phyloP scores from a whole-genome alignment of 2,329 filamentous ascomycete genomes.

The Cytospora piceicola region DNA sequence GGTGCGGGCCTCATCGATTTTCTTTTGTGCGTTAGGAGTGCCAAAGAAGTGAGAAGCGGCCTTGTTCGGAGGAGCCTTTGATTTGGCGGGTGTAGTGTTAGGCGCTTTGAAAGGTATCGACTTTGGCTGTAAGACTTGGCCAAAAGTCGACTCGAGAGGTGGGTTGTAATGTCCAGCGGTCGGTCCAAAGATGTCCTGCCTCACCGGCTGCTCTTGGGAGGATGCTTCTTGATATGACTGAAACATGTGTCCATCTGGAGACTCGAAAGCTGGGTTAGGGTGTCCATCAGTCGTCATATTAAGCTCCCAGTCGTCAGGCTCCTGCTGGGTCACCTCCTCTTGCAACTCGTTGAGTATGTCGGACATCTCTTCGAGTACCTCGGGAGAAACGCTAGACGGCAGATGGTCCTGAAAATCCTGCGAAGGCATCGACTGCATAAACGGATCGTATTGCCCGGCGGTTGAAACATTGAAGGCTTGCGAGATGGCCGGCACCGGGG shows the following conservation, averaged over 20 bases:
- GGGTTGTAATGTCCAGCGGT: slow-evolving; percentile 47
- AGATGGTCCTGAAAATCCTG: slow-evolving; percentile 6
- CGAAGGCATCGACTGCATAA: slow-evolving; percentile 5
- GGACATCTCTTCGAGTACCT: slow-evolving; percentile 17
- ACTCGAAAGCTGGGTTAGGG: not conserved
- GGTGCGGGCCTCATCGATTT: slow-evolving; percentile 22
- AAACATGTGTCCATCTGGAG: not conserved
- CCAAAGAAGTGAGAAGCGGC: slow-evolving; percentile 21
- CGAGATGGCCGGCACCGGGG: slow-evolving; percentile 3
- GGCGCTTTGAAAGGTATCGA: slow-evolving; percentile 9
- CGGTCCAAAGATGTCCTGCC: slow-evolving; percentile 34
- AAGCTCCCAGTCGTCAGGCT: not conserved
- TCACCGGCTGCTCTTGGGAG: slow-evolving; percentile 9
- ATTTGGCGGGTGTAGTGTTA: slow-evolving; percentile 31
- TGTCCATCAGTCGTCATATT: not conserved
- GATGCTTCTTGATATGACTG: not conserved
- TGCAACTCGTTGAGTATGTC: slow-evolving; percentile 20
- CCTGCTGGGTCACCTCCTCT: slow-evolving; percentile 2
- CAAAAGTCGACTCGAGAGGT: slow-evolving; percentile 37
- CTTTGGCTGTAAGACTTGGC: slow-evolving; percentile 3
- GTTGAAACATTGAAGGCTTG: slow-evolving; percentile 1
- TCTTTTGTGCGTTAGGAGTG: slow-evolving; percentile 14
- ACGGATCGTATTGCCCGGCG: slow-evolving; percentile 9
- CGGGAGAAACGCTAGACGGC: slow-evolving; percentile 11
- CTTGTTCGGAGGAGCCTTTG: slow-evolving; percentile 16